Percentiles rank a stretch among this genome's conserved stretches.
These are phyloP conservation scores for Gaillardinia entomophila DNA, from an alignment of 805 yeast species.

Conservation along the genomic window DNA sequence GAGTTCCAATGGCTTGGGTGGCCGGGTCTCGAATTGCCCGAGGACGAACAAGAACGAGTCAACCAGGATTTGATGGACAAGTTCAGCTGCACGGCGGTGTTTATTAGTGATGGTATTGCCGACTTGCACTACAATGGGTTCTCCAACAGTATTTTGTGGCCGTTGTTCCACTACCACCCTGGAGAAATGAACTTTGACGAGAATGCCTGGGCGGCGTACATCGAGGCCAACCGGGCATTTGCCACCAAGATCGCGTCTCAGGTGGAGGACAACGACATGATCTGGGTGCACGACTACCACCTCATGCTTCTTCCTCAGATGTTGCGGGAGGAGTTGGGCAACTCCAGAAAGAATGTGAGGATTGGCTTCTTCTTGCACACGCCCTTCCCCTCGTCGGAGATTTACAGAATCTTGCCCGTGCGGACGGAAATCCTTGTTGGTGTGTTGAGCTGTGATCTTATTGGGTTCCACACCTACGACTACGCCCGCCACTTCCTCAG, in stretches of 20 bases:
- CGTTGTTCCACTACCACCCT: slow-evolving; percentile 96
- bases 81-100: slow-evolving; percentile 88
- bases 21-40: slow-evolving; percentile 86
- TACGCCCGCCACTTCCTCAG: slow-evolving; percentile 94
- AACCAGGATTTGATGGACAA: slow-evolving; percentile 63
- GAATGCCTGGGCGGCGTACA: slow-evolving; percentile 95
- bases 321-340: slow-evolving; percentile 59
- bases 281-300: slow-evolving; percentile 99
- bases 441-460: slow-evolving; percentile 85
- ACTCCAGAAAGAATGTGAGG: slow-evolving; percentile 49
- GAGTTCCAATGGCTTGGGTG: slow-evolving; percentile 98
- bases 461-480: slow-evolving; percentile 99
- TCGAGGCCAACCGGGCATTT: slow-evolving; percentile 82
- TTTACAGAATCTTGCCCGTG: slow-evolving; percentile 92
- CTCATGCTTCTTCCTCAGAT: slow-evolving; percentile 90
- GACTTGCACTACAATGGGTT: slow-evolving; percentile 97
- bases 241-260: slow-evolving; percentile 66
- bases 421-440: slow-evolving; percentile 89
- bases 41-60: slow-evolving; percentile 62
- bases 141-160: slow-evolving; percentile 94
- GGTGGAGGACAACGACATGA: slow-evolving; percentile 75
- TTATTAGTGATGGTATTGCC: slow-evolving; percentile 81
- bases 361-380: slow-evolving; percentile 95
- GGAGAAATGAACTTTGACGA: slow-evolving; percentile 99
- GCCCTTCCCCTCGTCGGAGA: slow-evolving; percentile 96